phyloP scores from a whole-genome alignment of 306 rosid species.

The Astragalus glycyphyllos region DNA sequence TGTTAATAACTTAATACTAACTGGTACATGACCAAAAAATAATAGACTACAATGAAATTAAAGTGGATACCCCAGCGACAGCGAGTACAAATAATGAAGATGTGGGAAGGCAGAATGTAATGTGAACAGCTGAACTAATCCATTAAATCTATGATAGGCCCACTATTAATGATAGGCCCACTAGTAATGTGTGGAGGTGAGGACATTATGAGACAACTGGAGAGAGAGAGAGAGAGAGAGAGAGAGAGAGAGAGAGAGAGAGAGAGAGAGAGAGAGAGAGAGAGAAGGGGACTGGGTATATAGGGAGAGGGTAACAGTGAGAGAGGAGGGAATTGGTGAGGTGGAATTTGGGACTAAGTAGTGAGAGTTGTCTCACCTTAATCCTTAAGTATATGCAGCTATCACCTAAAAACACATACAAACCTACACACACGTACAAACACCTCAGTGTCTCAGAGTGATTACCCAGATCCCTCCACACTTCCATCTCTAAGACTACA shows the following conservation, averaged over 20 bases:
- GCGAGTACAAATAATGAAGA: conserved; percentile 7
- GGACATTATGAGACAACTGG: no score
- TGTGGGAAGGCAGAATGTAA: background rate
- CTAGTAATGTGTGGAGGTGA: no score
- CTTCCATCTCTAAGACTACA: conserved; percentile 30
- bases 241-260: no score
- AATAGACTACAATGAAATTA: conserved; percentile 20
- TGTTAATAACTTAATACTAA: conserved; percentile 12
- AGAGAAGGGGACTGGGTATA: no score
- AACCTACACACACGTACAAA: background rate
- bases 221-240: no score
- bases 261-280: no score
- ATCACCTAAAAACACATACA: conserved; percentile 13
- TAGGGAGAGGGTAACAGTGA: no score
- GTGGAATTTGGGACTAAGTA: no score
- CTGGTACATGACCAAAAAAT: conserved; percentile 33
- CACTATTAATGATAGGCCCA: no score
- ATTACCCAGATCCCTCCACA: conserved; percentile 28
- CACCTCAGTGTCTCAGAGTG: conserved; percentile 14
- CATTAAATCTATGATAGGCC: background rate
- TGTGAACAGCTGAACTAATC: conserved; percentile 19
- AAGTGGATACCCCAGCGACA: background rate
- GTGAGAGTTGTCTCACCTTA: background rate
- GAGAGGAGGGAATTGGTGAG: no score
- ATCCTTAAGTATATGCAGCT: conserved; percentile 22